phyloP scores from a whole-genome alignment of 1,284 basidiomycete genomes.

The Naganishia albida region DNA sequence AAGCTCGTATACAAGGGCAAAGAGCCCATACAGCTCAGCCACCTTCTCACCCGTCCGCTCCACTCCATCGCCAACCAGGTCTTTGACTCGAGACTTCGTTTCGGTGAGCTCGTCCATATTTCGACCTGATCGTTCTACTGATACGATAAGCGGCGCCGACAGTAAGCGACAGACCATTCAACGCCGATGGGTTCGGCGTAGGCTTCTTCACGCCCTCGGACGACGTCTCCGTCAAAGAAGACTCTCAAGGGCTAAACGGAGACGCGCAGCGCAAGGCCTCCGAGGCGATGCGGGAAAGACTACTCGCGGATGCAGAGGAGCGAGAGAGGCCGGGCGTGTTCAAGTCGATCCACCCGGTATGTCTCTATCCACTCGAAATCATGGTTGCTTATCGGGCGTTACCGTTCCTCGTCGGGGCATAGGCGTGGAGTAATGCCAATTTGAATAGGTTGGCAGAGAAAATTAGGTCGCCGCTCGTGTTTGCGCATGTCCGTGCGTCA shows the following conservation, averaged over 20 bases:
- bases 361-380: slow-evolving; percentile 37
- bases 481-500: slow-evolving; percentile 87
- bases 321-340: slow-evolving; percentile 87
- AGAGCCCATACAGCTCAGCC: slow-evolving; percentile 80
- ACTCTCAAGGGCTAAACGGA: too few species aligned
- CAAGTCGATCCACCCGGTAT: slow-evolving; percentile 88
- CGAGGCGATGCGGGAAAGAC: not conserved
- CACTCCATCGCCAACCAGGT: slow-evolving; percentile 97
- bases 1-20: slow-evolving; percentile 79
- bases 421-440: slow-evolving; percentile 95
- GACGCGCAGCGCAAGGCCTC: not conserved
- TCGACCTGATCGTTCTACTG: slow-evolving; percentile 5
- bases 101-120: slow-evolving; percentile 49
- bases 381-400: not conserved
- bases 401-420: too few species aligned
- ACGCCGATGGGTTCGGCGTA: slow-evolving; percentile 93
- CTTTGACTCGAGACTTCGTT: slow-evolving; percentile 81
- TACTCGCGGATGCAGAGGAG: slow-evolving; percentile 24
- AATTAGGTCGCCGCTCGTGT: slow-evolving; percentile 88
- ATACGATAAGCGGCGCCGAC: too few species aligned
- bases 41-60: slow-evolving; percentile 85
- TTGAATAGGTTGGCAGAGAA: slow-evolving; percentile 86
- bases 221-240: too few species aligned
- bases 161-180: slow-evolving; percentile 33
- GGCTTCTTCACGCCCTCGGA: slow-evolving; percentile 56